Evolutionary conservation across 768 basidiomycete genomes (phyloP), one percentile per base, ranked within the genome.

Genomic region (Lactarius pseudohatsudake): DNA sequence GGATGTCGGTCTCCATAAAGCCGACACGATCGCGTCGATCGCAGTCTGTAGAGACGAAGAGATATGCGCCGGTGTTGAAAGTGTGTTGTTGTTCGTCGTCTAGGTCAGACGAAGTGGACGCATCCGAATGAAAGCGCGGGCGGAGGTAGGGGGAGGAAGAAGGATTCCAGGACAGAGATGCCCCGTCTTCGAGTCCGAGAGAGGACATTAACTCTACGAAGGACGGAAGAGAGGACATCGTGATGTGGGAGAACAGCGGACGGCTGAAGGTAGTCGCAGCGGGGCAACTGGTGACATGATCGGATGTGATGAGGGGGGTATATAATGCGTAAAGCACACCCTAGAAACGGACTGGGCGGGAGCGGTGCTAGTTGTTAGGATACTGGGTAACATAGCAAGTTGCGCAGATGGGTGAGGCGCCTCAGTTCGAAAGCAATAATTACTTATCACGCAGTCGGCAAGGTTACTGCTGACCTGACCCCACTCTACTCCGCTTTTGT

Each of bases 191-290:
- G 76, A 93, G 81, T 69, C 90, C 92, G 71, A 94, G 81, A 67
- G 92, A 85, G 69, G 85, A 85, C 90, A 94, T 91, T 75, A 94
- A 89, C 79, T 92, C 87, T 65, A 91, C 86, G 76, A 94, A 94
- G 64, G 92, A 92, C 73, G 92, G 92, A 72, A 93, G 86, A 73
- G 89, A 77, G 74, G 88, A 80, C 88, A 88, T 91, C 72, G 28
- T 59, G 50, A 53, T 53, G 61, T 59, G 54, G 70, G 38, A 58
- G 60, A 74, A 71, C 71, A 71, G 72, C 71, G 71, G 60, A 65
- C 32, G 53, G 68, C 62, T 61, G 62, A 57, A 16, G 67, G 54
- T 47, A 68, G 68, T 64, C 55, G 57, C 70, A 45, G 69, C 59
- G 61, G 66, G 60, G 56, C 70, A 70, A 70, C 68, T 57, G 28